Conservation (phyloP, 169 alveolate genomes). For the Amoebophrya sp. region DNA sequence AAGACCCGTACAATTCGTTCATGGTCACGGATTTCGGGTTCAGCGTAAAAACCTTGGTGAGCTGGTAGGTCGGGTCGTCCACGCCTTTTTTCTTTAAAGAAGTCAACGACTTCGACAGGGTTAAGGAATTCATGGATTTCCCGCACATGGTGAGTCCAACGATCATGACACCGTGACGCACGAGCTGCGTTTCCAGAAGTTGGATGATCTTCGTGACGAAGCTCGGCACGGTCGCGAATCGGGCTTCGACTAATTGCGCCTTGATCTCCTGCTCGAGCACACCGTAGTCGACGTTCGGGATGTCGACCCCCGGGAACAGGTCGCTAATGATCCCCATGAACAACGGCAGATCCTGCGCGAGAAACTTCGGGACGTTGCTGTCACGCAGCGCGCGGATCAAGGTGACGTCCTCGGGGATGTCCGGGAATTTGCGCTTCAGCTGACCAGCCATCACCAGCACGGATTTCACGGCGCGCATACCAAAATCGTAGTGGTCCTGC, state of each 20-base stretch:
- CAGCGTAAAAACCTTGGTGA: constrained; percentile 56
- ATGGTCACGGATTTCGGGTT: constrained; percentile 90
- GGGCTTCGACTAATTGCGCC: constrained; percentile 45
- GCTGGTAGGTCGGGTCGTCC: constrained; percentile 42
- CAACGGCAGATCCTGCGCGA: constrained; percentile 64
- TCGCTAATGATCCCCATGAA: constrained; percentile 81
- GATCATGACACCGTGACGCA: constrained; percentile 85
- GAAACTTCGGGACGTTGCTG: constrained; percentile 77
- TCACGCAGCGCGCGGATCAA: constrained; percentile 87
- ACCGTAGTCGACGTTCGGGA: constrained; percentile 59
- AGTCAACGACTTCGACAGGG: constrained; percentile 59
- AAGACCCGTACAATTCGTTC: constrained; percentile 83
- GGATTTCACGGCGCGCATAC: constrained; percentile 89
- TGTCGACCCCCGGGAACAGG: constrained; percentile 71
- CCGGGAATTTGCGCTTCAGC: constrained; percentile 72
- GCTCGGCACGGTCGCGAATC: constrained; percentile 53
- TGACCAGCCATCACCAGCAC: constrained; percentile 89
- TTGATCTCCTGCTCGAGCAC: constrained; percentile 55
- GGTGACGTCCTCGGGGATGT: constrained; percentile 65
- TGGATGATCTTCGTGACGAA: constrained; percentile 72
- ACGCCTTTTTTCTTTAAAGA: constrained; percentile 31
- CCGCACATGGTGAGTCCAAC: constrained; percentile 92
- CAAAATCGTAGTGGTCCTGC: constrained; percentile 93
- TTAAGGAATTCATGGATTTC: constrained; percentile 68
- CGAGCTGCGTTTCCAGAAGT: constrained; percentile 81